Evolutionary conservation across 495 filamentous ascomycete genomes (phyloP), one percentile per base, ranked within the genome.

Genomic region (Tuber melanosporum): DNA sequence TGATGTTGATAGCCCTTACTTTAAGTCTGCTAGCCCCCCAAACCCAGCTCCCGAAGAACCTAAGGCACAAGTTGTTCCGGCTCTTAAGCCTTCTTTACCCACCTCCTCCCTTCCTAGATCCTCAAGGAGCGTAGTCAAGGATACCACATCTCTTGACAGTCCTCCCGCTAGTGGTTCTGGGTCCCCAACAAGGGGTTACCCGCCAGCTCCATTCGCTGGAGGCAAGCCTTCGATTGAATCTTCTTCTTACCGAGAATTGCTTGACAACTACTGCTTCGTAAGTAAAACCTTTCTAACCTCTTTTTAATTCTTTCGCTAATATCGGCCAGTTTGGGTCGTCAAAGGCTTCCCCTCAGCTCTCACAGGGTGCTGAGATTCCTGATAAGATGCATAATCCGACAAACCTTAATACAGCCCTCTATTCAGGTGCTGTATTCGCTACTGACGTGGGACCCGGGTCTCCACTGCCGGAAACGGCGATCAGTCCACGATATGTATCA

Each of bases 211-310:
- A 73, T 80, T 82, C 71, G 44, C 71, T 43, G 75, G 72, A 71
- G 87, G 88, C 83, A 91, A 92, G 81, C 92, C 91, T 39, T 87
- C 89, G 66, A 87, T 95, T 78, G 88, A 94, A 41, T 96, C 95
- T 41, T 89, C 91, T 57, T 92, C 93, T 73, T 98, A 98, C 85
- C 91, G 94, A 83, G 95, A 99, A 84, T 87, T 99, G 75, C 89
- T 99, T 82, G 92, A 97, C 87, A 97, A 96, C 85, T 99, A 97
- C 86, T 99, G 95, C 88, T 97, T 97, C 89, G 94, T 97, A 93
- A 89, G 94, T 96, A 87, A 84, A 43, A 69, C 43, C 42, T 46
- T 79, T 83, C 57, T 79, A 75, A 70, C 43, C 44, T 70, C 19
- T 47, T 32, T n/a, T 36, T 47, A 70, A 47, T 75, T 44, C 17